Conservation (phyloP, 306 rosid species). For the Gastrolobium bilobum region DNA sequence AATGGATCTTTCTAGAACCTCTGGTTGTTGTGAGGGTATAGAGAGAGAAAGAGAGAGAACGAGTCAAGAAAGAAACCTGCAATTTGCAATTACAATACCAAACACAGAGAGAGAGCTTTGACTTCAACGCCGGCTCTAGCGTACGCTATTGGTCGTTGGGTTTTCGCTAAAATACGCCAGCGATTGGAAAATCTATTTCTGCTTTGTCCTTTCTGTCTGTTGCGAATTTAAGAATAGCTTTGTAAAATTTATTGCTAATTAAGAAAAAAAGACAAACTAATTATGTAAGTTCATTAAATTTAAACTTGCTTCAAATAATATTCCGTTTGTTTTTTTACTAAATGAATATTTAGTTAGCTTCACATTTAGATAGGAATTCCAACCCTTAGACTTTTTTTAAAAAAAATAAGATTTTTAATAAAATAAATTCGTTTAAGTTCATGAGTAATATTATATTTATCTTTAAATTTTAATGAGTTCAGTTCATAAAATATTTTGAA, state of each 20-base stretch:
- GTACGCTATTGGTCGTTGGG: constrained; percentile 42
- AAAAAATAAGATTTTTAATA: no score
- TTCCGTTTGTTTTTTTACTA: neutral
- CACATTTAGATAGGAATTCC: no score
- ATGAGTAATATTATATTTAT: no score
- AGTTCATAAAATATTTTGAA: no score
- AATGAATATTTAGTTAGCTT: no score
- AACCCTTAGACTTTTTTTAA: no score
- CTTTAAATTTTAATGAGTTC: no score
- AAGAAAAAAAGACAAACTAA: neutral
- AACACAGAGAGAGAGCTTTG: constrained; percentile 34
- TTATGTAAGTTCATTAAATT: neutral
- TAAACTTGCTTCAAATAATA: neutral
- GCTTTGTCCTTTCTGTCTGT: no score
- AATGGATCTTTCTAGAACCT: constrained; percentile 43
- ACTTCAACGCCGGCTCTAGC: constrained; percentile 36
- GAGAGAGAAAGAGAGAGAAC: neutral
- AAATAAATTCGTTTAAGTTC: no score
- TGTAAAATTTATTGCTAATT: neutral
- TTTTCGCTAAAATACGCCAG: neutral
- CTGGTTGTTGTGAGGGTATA: neutral
- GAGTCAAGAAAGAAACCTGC: neutral
- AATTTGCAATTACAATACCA: neutral
- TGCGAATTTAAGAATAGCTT: neutral
- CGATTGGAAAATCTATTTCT: neutral